phyloP scores from a whole-genome alignment of 2,329 filamentous ascomycete genomes.

The Aureobasidium sp. region DNA sequence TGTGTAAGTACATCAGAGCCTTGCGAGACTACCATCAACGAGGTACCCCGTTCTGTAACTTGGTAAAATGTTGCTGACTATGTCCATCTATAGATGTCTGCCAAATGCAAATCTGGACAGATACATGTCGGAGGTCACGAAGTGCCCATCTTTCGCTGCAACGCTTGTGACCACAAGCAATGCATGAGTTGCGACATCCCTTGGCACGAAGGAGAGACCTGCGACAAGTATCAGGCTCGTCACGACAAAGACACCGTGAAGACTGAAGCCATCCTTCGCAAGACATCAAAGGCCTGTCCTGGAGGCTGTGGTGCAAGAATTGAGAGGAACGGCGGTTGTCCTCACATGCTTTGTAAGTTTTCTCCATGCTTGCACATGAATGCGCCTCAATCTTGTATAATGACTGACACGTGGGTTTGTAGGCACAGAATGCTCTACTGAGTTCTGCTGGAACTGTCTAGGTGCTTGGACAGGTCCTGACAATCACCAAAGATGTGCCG shows the following conservation, averaged over 20 bases:
- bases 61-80: background rate
- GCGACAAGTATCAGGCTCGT: slow-evolving; percentile 12
- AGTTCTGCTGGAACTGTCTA: background rate
- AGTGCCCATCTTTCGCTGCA: slow-evolving; percentile 22
- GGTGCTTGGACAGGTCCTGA: background rate
- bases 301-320: slow-evolving; percentile 20
- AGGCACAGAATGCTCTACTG: background rate
- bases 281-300: slow-evolving; percentile 22
- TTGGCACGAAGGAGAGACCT: slow-evolving; percentile 25
- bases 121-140: slow-evolving; percentile 16
- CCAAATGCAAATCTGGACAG: slow-evolving; percentile 18
- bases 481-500: background rate
- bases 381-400: background rate
- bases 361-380: background rate
- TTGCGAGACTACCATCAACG: background rate
- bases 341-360: slow-evolving; percentile 20
- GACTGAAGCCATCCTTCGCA: slow-evolving; percentile 15
- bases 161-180: slow-evolving; percentile 21
- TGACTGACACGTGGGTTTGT: background rate
- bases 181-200: slow-evolving; percentile 24
- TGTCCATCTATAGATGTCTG: background rate
- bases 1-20: slow-evolving; percentile 8
- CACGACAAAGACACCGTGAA: background rate
- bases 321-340: slow-evolving; percentile 26
- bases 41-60: background rate